Evolutionary conservation across 768 basidiomycete genomes (phyloP), one percentile per base, ranked within the genome.

Genomic region (Rhodosporidiobolus sp.): DNA sequence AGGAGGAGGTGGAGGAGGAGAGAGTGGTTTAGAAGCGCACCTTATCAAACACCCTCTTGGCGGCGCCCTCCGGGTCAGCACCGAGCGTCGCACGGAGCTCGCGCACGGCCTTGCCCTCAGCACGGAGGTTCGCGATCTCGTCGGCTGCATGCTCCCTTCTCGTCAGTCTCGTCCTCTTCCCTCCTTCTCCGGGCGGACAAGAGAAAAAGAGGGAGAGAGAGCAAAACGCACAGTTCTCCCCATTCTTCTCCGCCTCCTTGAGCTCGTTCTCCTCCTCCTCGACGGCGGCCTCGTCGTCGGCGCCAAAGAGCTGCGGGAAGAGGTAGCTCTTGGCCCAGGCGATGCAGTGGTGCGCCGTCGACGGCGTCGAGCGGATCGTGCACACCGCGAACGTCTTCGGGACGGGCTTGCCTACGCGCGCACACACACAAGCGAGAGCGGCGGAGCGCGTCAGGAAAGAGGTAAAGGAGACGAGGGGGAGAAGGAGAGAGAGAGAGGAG

Each of bases 311-410:
- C 81, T 97, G 94, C 94, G 90, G 88, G 78, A 97, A 86, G 20
- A 99, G 87, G 83, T 98, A 98, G 68, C 88, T 94, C 81, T 98
- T 99, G 43, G 92, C 93, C 96, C 96, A 99, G 4, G 97, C 94
- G 60, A 99, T 97, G 79, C 95, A 99, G 78, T 99, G 96, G 62
- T 98, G 96, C 0, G 96, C 93, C 75, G 95, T 94, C 68, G 90
- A 92, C 0, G 96, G 96, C 0, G 96, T 98, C 4, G 92, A 92
- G 50, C 95, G 88, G 76, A 99, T 98, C 0, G 96, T 98, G 80
- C 96, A 99, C 17, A 98, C 94, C 0, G 96, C 94, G 79, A 92
- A 98, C 0, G 92, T 90, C 80, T 94, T 98, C 0, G 94, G 93
- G 0, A 90, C 90, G 1, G 90, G 89, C 80, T 98, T 97, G 9